These are phyloP conservation scores for Saccharum spontaneum DNA, from an alignment of 176 grass and related monocot species.

Conservation along the genomic window DNA sequence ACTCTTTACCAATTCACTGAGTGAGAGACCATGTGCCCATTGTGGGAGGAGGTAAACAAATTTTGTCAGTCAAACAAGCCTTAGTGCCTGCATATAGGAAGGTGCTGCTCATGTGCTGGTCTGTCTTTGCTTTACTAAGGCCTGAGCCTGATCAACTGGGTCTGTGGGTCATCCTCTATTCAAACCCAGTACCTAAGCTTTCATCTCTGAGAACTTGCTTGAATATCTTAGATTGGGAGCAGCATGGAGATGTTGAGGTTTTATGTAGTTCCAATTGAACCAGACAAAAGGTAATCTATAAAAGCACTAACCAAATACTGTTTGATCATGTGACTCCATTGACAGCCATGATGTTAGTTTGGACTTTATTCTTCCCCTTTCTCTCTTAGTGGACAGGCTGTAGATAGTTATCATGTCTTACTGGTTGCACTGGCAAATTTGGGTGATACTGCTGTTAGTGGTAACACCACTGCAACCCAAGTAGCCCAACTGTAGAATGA, in stretches of 20 bases:
- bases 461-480: not conserved
- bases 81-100: not conserved
- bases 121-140: not conserved
- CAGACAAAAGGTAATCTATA: not conserved
- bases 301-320: not conserved
- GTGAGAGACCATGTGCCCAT: not conserved
- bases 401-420: not conserved
- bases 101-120: not conserved
- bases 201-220: not conserved
- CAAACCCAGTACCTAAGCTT: not conserved
- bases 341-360: not conserved
- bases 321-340: not conserved
- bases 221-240: not conserved
- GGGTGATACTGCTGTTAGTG: not conserved
- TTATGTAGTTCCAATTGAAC: not conserved
- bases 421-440: not conserved
- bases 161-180: not conserved
- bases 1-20: not conserved
- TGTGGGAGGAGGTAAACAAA: not conserved
- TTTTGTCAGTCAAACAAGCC: not conserved
- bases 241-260: not conserved
- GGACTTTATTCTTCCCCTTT: not conserved
- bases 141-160: not conserved
- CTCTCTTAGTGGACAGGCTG: not conserved
- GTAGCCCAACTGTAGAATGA: not conserved